Evolutionary conservation across 345 rosid genomes (phyloP).

Genomic region (Trapa incisa): DNA sequence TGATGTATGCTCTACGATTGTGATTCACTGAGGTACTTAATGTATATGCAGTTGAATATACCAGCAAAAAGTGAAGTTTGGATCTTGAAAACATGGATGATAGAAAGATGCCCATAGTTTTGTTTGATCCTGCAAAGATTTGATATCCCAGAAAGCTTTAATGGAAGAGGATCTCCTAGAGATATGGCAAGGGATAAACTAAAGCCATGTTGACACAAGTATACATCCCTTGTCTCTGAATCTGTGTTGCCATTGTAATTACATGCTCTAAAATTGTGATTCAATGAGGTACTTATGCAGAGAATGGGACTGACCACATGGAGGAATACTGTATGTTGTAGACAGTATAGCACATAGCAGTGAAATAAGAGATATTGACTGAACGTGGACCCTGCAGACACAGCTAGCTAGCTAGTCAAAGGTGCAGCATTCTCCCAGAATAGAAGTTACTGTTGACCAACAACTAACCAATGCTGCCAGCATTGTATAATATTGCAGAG

Average conservation of each 20-base stretch:
- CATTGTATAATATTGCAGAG: not conserved
- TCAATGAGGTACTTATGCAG: too few relatives aligned
- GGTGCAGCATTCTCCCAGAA: conserved; percentile 8
- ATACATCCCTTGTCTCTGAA: not conserved
- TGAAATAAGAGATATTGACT: conserved; percentile 18
- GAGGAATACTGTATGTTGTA: conserved; percentile 8
- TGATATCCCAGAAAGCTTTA: not conserved
- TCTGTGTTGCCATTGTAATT: too few relatives aligned
- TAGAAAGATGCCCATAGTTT: conserved; percentile 15
- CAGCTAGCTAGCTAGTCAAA: conserved; percentile 6
- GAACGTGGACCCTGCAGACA: conserved; percentile 29
- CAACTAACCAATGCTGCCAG: conserved; percentile 5
- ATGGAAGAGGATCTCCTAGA: not conserved
- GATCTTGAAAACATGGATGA: too few relatives aligned
- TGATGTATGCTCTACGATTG: too few relatives aligned
- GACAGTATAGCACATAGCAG: conserved; percentile 26
- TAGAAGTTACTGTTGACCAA: conserved; percentile 5
- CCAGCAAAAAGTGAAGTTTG: too few relatives aligned
- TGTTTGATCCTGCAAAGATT: not conserved
- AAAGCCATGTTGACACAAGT: conserved; percentile 8
- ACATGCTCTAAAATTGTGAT: too few relatives aligned
- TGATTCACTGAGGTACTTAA: too few relatives aligned
- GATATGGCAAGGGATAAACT: not conserved
- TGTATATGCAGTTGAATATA: too few relatives aligned
- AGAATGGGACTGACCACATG: not conserved